Percentiles rank a stretch among this genome's conserved stretches.
These are phyloP conservation scores for Olyra latifolia DNA, from an alignment of 176 grass and related monocot genomes.

Conservation along the genomic window DNA sequence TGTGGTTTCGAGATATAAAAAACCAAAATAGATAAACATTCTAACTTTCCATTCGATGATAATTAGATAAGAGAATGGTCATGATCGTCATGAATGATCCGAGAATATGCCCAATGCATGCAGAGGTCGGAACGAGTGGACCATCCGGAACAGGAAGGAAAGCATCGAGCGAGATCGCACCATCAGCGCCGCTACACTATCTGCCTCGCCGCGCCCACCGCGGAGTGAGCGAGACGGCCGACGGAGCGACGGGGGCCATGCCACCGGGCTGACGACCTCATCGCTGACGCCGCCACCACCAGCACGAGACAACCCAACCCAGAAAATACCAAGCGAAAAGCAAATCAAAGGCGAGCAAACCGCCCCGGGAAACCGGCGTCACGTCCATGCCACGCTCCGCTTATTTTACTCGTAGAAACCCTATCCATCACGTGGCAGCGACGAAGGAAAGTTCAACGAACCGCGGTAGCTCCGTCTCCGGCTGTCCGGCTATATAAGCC, in stretches of 20 bases:
- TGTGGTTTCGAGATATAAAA: too few species aligned
- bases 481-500: slow-evolving; percentile 56
- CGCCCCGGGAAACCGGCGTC: neutral
- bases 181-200: neutral
- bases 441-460: slow-evolving; percentile 69
- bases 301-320: neutral
- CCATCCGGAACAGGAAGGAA: slow-evolving; percentile 31
- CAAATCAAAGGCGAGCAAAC: neutral
- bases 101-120: neutral
- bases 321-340: neutral
- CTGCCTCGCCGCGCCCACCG: neutral
- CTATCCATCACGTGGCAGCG: slow-evolving; percentile 54
- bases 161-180: neutral
- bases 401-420: slow-evolving; percentile 5
- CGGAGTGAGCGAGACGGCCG: too few species aligned
- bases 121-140: neutral
- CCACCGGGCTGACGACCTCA: slow-evolving; percentile 17
- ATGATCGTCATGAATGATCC: neutral
- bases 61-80: too few species aligned
- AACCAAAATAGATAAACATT: too few species aligned
- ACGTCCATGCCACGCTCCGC: neutral
- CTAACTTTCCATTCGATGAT: too few species aligned
- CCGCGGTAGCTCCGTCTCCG: neutral
- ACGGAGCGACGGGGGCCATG: neutral
- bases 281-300: slow-evolving; percentile 32